These are phyloP conservation scores for Novymonas esmeraldas DNA, from an alignment of 208 protist genomes.

Conservation along the genomic window DNA sequence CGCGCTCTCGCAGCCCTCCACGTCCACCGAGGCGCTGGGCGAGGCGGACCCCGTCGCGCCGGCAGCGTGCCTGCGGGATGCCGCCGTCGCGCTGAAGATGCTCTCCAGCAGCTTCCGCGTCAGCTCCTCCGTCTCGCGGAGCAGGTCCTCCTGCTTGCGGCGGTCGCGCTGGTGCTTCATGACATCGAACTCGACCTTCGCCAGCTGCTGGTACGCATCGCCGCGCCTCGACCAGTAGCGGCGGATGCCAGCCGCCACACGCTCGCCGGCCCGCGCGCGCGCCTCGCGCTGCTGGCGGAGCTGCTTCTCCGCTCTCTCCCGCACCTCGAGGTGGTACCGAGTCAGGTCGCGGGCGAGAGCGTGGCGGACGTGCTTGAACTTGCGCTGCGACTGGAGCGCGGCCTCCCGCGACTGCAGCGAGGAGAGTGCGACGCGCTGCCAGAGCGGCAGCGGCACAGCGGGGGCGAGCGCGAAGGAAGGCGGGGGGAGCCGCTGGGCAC, in stretches of 20 bases:
- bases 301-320: constrained; percentile 47
- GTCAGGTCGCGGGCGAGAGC: constrained; percentile 48
- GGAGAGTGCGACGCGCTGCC: constrained; percentile 70
- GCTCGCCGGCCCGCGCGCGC: constrained; percentile 47
- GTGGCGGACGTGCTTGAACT: constrained; percentile 20
- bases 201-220: constrained; percentile 66
- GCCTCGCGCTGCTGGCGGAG: constrained; percentile 60
- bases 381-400: constrained; percentile 21
- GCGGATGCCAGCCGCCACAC: constrained; percentile 34
- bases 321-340: constrained; percentile 52
- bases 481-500: constrained; percentile 20
- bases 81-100: constrained; percentile 47
- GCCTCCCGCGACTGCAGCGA: constrained; percentile 31
- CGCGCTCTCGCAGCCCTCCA: neutral
- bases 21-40: neutral
- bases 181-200: constrained; percentile 74
- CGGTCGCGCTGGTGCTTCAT: constrained; percentile 66
- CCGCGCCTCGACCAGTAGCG: constrained; percentile 60
- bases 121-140: constrained; percentile 74
- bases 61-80: too few species aligned
- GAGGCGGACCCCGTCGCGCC: too few species aligned
- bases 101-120: constrained; percentile 72
- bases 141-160: constrained; percentile 75
- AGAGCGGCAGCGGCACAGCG: constrained; percentile 46
- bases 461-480: constrained; percentile 55